phyloP scores from a whole-genome alignment of 1,139 yeast genomes.

The Kluyveromyces sp. region DNA sequence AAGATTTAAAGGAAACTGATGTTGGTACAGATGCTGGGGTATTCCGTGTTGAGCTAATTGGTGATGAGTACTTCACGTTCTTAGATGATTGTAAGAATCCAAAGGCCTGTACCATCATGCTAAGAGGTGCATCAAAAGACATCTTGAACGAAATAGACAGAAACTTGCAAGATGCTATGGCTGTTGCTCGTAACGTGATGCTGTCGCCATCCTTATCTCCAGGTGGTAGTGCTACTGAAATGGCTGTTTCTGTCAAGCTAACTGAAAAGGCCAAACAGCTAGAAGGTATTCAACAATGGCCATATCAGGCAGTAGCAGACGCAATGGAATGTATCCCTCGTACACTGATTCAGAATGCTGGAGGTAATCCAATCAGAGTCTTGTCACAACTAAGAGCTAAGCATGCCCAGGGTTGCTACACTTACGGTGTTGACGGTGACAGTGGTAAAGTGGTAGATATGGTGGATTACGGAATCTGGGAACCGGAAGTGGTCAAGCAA shows the following conservation, averaged over 20 bases:
- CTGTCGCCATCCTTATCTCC: slow-evolving; percentile 93
- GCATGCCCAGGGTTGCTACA: slow-evolving; percentile 81
- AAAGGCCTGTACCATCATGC: slow-evolving; percentile 84
- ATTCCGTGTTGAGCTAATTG: slow-evolving; percentile 89
- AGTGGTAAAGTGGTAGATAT: slow-evolving; percentile 90
- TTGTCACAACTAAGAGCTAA: slow-evolving; percentile 90
- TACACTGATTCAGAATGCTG: slow-evolving; percentile 94
- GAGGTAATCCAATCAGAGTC: slow-evolving; percentile 89
- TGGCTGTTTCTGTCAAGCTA: slow-evolving; percentile 89
- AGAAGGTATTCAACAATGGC: slow-evolving; percentile 97
- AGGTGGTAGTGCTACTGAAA: slow-evolving; percentile 99
- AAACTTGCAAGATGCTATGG: slow-evolving; percentile 97
- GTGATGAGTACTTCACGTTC: slow-evolving; percentile 93
- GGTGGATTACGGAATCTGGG: slow-evolving; percentile 97
- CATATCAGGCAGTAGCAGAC: slow-evolving; percentile 97
- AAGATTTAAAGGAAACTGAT: slow-evolving; percentile 86
- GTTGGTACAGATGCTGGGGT: slow-evolving; percentile 84
- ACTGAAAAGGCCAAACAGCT: slow-evolving; percentile 87
- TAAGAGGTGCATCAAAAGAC: slow-evolving; percentile 97
- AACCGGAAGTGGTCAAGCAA: slow-evolving; percentile 95
- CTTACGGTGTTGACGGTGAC: slow-evolving; percentile 94
- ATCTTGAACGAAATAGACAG: slow-evolving; percentile 94
- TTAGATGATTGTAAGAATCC: slow-evolving; percentile 77
- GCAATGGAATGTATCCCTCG: slow-evolving; percentile 98
- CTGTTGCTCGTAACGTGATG: slow-evolving; percentile 91